These are phyloP conservation scores for Yarrowia sp. DNA, from an alignment of 805 yeast genomes.

Conservation along the genomic window DNA sequence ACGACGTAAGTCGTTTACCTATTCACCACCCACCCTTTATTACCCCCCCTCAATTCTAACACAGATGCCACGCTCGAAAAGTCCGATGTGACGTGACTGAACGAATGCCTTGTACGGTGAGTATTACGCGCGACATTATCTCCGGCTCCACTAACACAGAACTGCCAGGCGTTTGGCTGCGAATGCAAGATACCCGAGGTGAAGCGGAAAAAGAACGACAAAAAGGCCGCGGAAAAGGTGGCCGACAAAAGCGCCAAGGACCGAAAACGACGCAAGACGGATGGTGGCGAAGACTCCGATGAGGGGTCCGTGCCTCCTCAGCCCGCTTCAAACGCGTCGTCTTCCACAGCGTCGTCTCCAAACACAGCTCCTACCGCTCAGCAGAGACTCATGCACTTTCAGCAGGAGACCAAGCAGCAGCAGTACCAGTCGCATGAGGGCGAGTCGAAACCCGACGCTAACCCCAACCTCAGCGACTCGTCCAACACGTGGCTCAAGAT, in stretches of 20 bases:
- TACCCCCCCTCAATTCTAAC: too few relatives aligned
- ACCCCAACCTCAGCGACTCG: constrained; percentile 22
- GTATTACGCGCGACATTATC: constrained; percentile 24
- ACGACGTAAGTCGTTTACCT: background rate
- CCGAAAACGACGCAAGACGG: constrained; percentile 10
- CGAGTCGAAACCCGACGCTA: background rate
- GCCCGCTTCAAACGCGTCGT: constrained; percentile 6
- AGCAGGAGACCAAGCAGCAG: constrained; percentile 18
- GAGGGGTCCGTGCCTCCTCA: constrained; percentile 12
- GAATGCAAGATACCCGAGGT: constrained; percentile 27
- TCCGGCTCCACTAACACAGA: background rate
- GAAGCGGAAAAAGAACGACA: constrained; percentile 20
- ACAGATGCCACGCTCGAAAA: constrained; percentile 63
- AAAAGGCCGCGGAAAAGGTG: constrained; percentile 7
- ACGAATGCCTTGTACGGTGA: constrained; percentile 55
- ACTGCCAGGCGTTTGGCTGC: constrained; percentile 25
- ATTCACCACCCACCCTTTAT: too few relatives aligned
- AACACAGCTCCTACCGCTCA: constrained; percentile 11
- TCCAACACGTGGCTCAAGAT: constrained; percentile 26
- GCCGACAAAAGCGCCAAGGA: background rate
- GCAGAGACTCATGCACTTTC: constrained; percentile 11
- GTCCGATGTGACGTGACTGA: constrained; percentile 63
- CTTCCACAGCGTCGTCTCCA: constrained; percentile 16
- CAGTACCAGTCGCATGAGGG: constrained; percentile 17
- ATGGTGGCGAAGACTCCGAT: constrained; percentile 19